phyloP scores from a whole-genome alignment of 1,284 basidiomycete species.

The Tremellales sp. region DNA sequence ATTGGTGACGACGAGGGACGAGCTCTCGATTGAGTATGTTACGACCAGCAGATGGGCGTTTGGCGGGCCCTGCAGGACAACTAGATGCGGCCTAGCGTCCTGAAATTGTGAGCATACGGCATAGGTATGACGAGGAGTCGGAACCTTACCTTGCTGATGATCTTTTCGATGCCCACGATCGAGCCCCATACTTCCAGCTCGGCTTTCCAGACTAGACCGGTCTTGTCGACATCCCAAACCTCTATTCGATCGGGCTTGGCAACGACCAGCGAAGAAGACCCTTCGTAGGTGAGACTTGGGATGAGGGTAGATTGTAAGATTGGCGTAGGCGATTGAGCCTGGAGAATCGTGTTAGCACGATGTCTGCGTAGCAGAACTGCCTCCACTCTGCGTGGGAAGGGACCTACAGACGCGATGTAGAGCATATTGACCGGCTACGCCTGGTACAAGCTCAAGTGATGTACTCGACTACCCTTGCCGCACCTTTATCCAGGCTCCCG shows the following conservation, averaged over 20 bases:
- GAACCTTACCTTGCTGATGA: slow-evolving; percentile 27
- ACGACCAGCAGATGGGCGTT: slow-evolving; percentile 41
- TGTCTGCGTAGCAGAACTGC: neutral
- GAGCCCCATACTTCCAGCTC: slow-evolving; percentile 45
- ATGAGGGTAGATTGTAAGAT: slow-evolving; percentile 36
- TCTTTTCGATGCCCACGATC: slow-evolving; percentile 37
- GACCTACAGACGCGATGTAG: slow-evolving; percentile 41
- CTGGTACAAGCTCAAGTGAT: too few relatives aligned
- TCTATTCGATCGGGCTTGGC: slow-evolving; percentile 44
- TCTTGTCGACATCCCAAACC: slow-evolving; percentile 34
- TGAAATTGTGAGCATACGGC: slow-evolving; percentile 8
- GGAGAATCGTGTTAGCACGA: neutral
- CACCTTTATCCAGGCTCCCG: too few relatives aligned
- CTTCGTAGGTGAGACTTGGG: slow-evolving; percentile 23
- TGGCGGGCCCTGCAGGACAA: slow-evolving; percentile 42
- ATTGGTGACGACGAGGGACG: slow-evolving; percentile 30
- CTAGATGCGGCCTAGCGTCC: slow-evolving; percentile 38
- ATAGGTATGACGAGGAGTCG: neutral
- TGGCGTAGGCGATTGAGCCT: slow-evolving; percentile 48
- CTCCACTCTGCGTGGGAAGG: neutral
- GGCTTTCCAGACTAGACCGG: slow-evolving; percentile 27
- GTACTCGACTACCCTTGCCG: too few relatives aligned
- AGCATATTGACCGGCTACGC: too few relatives aligned
- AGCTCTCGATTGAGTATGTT: slow-evolving; percentile 14
- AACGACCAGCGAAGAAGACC: slow-evolving; percentile 32